Percentiles rank a stretch among this genome's conserved stretches.
These are phyloP conservation scores for Debaryomyces sp. DNA, from an alignment of 1,139 yeast species.

Conservation along the genomic window DNA sequence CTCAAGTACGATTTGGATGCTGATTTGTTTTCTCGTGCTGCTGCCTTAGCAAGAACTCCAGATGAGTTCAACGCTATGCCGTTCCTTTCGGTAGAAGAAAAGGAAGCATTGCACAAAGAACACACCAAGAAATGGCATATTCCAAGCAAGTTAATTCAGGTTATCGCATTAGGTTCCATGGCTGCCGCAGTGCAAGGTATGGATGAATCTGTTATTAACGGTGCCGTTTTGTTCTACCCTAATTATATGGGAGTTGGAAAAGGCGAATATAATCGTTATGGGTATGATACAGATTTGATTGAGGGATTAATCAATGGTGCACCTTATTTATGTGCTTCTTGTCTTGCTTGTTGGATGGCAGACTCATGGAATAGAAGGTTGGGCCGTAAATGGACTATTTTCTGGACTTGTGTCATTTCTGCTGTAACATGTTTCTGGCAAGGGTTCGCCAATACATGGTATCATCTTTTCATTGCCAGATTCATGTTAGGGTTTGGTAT, in stretches of 20 bases:
- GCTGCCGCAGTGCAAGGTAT: slow-evolving; percentile 93
- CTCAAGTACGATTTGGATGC: slow-evolving; percentile 59
- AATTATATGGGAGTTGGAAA: slow-evolving; percentile 46
- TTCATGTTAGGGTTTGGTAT: slow-evolving; percentile 75
- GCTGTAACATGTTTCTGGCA: slow-evolving; percentile 76
- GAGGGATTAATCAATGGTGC: slow-evolving; percentile 80
- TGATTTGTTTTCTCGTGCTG: slow-evolving; percentile 71
- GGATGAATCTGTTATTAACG: slow-evolving; percentile 88
- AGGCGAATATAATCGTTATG: background rate
- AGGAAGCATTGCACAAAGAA: slow-evolving; percentile 52
- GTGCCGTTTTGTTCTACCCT: slow-evolving; percentile 78
- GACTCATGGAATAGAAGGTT: slow-evolving; percentile 64
- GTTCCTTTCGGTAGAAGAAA: slow-evolving; percentile 62
- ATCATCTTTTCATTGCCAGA: slow-evolving; percentile 73
- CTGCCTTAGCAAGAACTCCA: slow-evolving; percentile 75
- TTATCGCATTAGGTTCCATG: slow-evolving; percentile 76
- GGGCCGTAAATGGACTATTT: slow-evolving; percentile 78
- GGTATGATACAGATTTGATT: slow-evolving; percentile 49
- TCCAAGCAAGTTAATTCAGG: slow-evolving; percentile 60
- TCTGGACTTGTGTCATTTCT: slow-evolving; percentile 66
- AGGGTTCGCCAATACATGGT: slow-evolving; percentile 74
- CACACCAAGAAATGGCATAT: slow-evolving; percentile 68
- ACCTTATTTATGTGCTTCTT: slow-evolving; percentile 77
- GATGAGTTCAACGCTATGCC: slow-evolving; percentile 59
- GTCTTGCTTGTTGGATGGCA: slow-evolving; percentile 71